These are phyloP conservation scores for Nicotiana tabacum DNA, from an alignment of 257 asterid species.

Conservation along the genomic window DNA sequence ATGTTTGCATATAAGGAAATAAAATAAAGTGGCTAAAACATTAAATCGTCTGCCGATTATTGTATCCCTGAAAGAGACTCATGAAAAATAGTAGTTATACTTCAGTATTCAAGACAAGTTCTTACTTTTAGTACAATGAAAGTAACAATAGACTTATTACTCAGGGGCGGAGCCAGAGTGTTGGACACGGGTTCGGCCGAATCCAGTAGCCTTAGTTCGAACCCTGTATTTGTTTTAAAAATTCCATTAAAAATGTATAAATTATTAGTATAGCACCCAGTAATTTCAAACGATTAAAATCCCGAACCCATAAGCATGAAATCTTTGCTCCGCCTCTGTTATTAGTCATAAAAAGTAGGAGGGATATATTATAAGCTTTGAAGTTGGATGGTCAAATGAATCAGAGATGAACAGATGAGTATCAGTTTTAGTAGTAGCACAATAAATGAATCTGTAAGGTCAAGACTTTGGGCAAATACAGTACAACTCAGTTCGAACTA, in stretches of 20 bases:
- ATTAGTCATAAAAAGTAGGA: neutral
- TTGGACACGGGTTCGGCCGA: too few species aligned
- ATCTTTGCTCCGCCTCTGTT: too few species aligned
- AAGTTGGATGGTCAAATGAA: constrained; percentile 8
- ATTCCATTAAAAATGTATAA: too few species aligned
- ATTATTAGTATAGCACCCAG: too few species aligned
- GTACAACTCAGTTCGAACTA: neutral
- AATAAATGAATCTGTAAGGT: neutral
- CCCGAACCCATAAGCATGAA: too few species aligned
- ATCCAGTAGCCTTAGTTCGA: too few species aligned
- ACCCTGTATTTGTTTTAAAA: too few species aligned
- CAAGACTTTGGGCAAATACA: constrained; percentile 4
- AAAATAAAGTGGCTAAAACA: neutral
- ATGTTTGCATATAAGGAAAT: neutral
- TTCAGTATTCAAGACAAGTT: neutral
- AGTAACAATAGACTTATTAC: neutral
- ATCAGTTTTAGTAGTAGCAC: neutral
- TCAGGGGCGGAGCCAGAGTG: too few species aligned
- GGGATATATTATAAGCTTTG: neutral
- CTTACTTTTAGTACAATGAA: neutral
- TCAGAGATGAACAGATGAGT: constrained; percentile 5
- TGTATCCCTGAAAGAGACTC: neutral
- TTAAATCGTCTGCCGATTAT: neutral
- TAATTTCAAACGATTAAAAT: too few species aligned
- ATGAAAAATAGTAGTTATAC: neutral